phyloP scores from a whole-genome alignment of 1,284 basidiomycete species.

The Cryptococcus jaspeensis region DNA sequence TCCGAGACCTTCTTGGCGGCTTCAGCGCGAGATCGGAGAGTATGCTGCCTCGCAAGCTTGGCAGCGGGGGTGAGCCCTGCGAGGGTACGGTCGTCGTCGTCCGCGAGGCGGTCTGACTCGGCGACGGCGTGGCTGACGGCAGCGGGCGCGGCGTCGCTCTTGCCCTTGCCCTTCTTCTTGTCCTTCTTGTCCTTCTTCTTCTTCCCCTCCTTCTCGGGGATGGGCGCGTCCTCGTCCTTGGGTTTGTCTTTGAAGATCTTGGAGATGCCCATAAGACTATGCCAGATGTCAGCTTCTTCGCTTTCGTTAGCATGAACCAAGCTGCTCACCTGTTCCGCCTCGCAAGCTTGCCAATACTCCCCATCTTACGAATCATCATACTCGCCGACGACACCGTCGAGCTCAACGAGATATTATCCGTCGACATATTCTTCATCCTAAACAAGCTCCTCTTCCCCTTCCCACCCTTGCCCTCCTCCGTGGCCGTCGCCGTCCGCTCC shows the following conservation, averaged over 20 bases:
- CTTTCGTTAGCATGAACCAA: not conserved
- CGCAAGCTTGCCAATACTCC: conserved; percentile 87
- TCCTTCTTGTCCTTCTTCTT: conserved; percentile 52
- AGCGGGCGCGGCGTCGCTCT: conserved; percentile 63
- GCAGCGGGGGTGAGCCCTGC: conserved; percentile 88
- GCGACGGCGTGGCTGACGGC: conserved; percentile 80
- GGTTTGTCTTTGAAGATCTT: conserved; percentile 90
- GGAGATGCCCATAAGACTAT: conserved; percentile 80
- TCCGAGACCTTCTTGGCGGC: conserved; percentile 51
- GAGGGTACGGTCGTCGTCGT: conserved; percentile 57
- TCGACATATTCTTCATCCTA: conserved; percentile 89
- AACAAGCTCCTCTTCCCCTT: conserved; percentile 56
- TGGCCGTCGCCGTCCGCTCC: conserved; percentile 37
- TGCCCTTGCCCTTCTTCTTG: conserved; percentile 52
- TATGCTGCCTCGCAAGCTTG: conserved; percentile 84
- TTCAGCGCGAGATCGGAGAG: conserved; percentile 67
- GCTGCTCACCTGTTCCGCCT: conserved; percentile 66
- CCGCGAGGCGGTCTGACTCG: conserved; percentile 67
- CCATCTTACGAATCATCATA: conserved; percentile 96
- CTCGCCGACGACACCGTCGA: conserved; percentile 96
- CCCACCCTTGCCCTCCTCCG: conserved; percentile 54
- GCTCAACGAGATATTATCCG: conserved; percentile 94
- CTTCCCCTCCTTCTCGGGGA: conserved; percentile 58
- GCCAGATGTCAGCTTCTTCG: not conserved
- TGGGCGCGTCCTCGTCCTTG: conserved; percentile 57